Evolutionary conservation across 305 asterid species (phyloP).

Genomic region (Caryopteris hybrid): DNA sequence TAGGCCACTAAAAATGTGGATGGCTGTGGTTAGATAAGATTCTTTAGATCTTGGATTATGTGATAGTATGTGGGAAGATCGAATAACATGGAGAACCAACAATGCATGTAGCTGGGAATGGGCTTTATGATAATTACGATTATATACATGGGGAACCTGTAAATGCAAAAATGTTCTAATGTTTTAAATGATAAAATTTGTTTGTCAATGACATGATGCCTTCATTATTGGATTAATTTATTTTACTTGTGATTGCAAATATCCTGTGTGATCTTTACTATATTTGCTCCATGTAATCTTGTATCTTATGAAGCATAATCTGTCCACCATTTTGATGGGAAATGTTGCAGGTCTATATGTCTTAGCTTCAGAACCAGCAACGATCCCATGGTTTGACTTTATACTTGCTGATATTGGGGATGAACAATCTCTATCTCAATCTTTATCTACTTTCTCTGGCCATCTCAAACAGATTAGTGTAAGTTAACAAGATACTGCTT

Average conservation of each 20-base stretch:
- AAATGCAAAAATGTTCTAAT: not conserved
- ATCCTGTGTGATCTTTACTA: not conserved
- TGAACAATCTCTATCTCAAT: slow-evolving; percentile 94
- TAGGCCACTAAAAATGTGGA: not conserved
- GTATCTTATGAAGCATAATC: not conserved
- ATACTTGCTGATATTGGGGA: slow-evolving; percentile 99
- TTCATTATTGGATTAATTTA: not conserved
- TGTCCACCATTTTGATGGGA: slow-evolving; percentile 3
- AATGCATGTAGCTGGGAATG: not conserved
- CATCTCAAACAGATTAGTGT: slow-evolving; percentile 97
- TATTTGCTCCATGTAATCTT: not conserved
- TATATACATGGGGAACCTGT: not conserved
- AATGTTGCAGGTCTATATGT: slow-evolving; percentile 81
- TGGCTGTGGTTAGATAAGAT: not conserved
- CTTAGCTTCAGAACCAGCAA: slow-evolving; percentile 89
- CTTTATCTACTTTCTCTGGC: slow-evolving; percentile 97
- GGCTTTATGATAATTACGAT: not conserved
- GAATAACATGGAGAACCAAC: not conserved
- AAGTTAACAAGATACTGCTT: slow-evolving; percentile 36
- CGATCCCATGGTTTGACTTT: slow-evolving; percentile 96
- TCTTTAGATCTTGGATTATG: not conserved
- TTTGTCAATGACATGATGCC: not conserved
- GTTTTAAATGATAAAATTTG: not conserved
- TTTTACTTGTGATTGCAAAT: not conserved
- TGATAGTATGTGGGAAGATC: not conserved